phyloP scores from a whole-genome alignment of 129 eudicot genomes.

The Tanacetum coccineum region DNA sequence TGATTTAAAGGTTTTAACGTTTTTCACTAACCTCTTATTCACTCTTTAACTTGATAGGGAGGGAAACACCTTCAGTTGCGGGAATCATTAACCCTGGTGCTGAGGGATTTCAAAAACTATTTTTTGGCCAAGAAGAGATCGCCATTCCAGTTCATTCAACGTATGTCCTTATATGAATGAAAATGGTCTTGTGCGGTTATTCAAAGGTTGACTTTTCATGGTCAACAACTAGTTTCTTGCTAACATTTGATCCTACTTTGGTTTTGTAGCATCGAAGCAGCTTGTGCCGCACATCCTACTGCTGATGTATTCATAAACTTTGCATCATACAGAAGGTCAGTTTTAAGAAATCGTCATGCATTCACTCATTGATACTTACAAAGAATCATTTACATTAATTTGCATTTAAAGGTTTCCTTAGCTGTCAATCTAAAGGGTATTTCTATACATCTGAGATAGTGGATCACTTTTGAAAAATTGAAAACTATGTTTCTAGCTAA shows the following conservation, averaged over 20 bases:
- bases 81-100: slow-evolving; percentile 98
- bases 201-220: slow-evolving; percentile 9
- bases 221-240: not conserved
- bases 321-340: slow-evolving; percentile 91
- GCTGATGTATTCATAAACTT: slow-evolving; percentile 97
- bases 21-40: slow-evolving; percentile 10
- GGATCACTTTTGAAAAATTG: not conserved
- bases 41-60: slow-evolving; percentile 40
- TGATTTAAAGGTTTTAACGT: not conserved
- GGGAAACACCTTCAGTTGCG: slow-evolving; percentile 99
- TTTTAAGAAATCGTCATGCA: not conserved
- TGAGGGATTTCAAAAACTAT: slow-evolving; percentile 96
- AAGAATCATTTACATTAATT: not conserved
- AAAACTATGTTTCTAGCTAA: not conserved
- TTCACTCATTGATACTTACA: not conserved
- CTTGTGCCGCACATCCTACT: slow-evolving; percentile 96
- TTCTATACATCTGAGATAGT: not conserved
- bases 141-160: slow-evolving; percentile 95
- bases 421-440: not conserved
- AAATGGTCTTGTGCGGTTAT: not conserved
- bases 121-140: slow-evolving; percentile 98
- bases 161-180: slow-evolving; percentile 33
- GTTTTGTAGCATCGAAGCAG: slow-evolving; percentile 78
- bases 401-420: not conserved
- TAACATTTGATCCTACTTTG: not conserved